Evolutionary conservation across 441 rosid species (phyloP), one percentile per base, ranked within the genome.

Genomic region (Adansonia rubrostipa): DNA sequence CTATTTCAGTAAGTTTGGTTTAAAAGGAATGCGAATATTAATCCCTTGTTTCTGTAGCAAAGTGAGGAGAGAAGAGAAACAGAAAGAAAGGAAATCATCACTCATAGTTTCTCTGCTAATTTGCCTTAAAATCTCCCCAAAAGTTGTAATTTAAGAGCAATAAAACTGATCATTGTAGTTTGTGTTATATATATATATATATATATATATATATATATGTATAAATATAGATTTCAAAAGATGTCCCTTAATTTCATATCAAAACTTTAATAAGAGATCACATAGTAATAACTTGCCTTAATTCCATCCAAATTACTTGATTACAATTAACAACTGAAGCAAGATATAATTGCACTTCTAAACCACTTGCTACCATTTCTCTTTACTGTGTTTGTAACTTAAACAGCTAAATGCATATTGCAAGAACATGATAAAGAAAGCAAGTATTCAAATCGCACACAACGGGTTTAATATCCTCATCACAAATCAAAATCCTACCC

Each of bases 401-500:
- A 69, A 47, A 47, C 48, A 47, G 40, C 10, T 33, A 69, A 69
- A 47, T 69, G 57, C 57, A 47, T 22, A 48, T 11, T 47, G 33
- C 42, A 50, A 50, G 6, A 50, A 51, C 54, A 4, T 45, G 11
- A 47, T 6, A 33, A 33, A 33, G 36, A 28, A 13, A 33, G 15
- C 1, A 33, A 53, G 42, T n/a, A 28, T 19, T 36, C 24, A 71
- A 53, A 33, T 33, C 3, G 24, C 8, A 36, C 15, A 33, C 15
- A 8, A 53, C 36, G 20, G 62, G 15, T 48, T 48, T 53, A 51
- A n/a, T 10, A 33, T 33, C 63, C 75, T 28, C 58, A 48, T 50
- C 17, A 70, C 50, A 70, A n/a, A 33, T 53, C 48, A 71, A 71
- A 71, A 71, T 53, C 62, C 62, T 28, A 71, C 28, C 19, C 14